These are phyloP conservation scores for Ampelomyces quisqualis DNA, from an alignment of 2,329 filamentous ascomycete genomes.

Conservation along the genomic window DNA sequence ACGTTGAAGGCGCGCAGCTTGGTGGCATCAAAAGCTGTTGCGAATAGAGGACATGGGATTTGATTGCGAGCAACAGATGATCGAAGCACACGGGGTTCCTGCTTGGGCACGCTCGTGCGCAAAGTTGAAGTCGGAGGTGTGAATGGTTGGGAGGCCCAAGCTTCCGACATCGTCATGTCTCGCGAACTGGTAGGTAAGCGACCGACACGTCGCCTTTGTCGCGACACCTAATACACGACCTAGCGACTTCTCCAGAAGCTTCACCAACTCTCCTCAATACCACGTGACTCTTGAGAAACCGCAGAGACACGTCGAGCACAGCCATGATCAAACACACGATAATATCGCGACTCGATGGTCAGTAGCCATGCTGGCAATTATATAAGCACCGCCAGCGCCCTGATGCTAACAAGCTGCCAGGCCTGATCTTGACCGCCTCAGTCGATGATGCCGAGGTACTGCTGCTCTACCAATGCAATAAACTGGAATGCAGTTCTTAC, in stretches of 20 bases:
- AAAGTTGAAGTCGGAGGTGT: no score
- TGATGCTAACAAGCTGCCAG: conserved; percentile 57
- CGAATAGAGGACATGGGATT: no score
- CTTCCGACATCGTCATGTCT: conserved; percentile 27
- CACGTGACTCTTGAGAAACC: background rate
- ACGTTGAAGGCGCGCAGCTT: no score
- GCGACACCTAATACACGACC: background rate
- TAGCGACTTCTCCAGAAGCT: background rate
- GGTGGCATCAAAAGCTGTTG: no score
- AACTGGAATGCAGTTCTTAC: conserved; percentile 11
- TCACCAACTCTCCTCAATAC: background rate
- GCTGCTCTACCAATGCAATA: background rate
- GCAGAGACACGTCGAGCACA: background rate
- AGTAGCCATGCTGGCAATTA: conserved; percentile 8
- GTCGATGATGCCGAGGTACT: conserved; percentile 82
- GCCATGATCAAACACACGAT: conserved; percentile 87
- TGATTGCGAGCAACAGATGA: no score
- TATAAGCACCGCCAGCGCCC: no score
- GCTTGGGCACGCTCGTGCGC: no score
- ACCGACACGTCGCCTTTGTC: conserved; percentile 37
- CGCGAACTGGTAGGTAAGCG: conserved; percentile 14
- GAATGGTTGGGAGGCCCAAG: conserved; percentile 5
- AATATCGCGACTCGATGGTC: conserved; percentile 90
- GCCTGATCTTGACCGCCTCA: conserved; percentile 91
- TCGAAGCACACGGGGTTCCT: no score